Evolutionary conservation across 129 eudicot species (phyloP).

Genomic region (Flaveria sonorensis): DNA sequence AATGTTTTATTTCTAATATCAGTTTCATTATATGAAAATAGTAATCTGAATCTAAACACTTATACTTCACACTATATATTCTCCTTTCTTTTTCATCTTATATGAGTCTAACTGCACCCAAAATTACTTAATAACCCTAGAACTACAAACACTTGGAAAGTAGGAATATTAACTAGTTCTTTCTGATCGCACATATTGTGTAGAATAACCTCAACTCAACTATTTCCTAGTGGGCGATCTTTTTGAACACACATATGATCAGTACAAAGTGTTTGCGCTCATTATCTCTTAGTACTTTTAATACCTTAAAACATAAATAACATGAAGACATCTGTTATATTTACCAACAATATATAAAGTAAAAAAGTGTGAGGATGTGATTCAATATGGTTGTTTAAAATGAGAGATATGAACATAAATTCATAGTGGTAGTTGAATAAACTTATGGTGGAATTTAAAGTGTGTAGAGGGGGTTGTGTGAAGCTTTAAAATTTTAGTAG

Average conservation of each 20-base stretch:
- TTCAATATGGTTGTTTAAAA: slow-evolving; percentile 36
- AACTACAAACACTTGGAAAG: too few species aligned
- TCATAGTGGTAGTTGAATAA: slow-evolving; percentile 43
- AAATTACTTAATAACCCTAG: too few species aligned
- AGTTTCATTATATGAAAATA: too few species aligned
- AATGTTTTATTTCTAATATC: too few species aligned
- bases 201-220: not conserved
- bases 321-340: slow-evolving; percentile 32
- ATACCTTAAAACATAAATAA: slow-evolving; percentile 26
- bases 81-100: too few species aligned
- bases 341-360: slow-evolving; percentile 1
- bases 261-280: slow-evolving; percentile 18
- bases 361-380: slow-evolving; percentile 29
- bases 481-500: slow-evolving; percentile 52
- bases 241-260: slow-evolving; percentile 11
- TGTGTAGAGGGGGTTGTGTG: slow-evolving; percentile 48
- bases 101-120: too few species aligned
- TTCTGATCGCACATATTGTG: too few species aligned
- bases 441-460: slow-evolving; percentile 44
- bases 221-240: not conserved
- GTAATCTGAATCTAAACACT: too few species aligned
- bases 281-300: slow-evolving; percentile 13
- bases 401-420: slow-evolving; percentile 42
- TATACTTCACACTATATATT: too few species aligned
- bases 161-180: too few species aligned